A percentile compares a stretch with the other conserved stretches of the same genome.
Conservation (phyloP, 495 filamentous ascomycete species). For the Clavariopsis aquatica region DNA sequence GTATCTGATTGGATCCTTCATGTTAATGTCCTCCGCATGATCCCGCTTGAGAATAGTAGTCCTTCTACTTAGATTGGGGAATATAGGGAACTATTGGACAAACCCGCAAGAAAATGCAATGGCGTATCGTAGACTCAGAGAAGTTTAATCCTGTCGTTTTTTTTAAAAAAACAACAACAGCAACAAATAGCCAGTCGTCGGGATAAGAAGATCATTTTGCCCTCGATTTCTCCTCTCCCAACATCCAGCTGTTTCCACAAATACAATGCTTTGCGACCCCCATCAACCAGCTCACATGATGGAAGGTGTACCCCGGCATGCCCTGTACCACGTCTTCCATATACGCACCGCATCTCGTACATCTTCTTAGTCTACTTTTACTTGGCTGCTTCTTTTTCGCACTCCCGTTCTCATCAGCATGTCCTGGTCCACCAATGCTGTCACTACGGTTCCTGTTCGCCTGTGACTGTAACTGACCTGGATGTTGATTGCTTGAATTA, state of each 20-base stretch:
- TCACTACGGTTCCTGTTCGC: slow-evolving; percentile 15
- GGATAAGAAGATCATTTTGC: too few species aligned
- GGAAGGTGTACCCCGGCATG: slow-evolving; percentile 22
- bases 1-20: too few species aligned
- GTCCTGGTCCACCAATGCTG: slow-evolving; percentile 6
- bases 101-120: too few species aligned
- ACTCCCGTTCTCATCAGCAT: neutral
- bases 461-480: neutral
- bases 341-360: slow-evolving; percentile 61
- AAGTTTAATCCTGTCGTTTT: too few species aligned
- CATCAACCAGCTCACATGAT: slow-evolving; percentile 35
- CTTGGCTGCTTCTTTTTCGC: neutral
- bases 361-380: slow-evolving; percentile 49
- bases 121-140: too few species aligned
- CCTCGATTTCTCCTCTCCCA: slow-evolving; percentile 24
- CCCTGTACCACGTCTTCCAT: slow-evolving; percentile 60
- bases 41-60: too few species aligned
- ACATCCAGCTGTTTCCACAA: slow-evolving; percentile 37
- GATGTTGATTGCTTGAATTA: neutral
- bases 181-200: too few species aligned
- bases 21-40: too few species aligned
- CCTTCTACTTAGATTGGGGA: too few species aligned
- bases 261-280: slow-evolving; percentile 39
- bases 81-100: too few species aligned
- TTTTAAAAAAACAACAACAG: too few species aligned